Evolutionary conservation across 768 basidiomycete genomes (phyloP).

Genomic region (Postia placenta): DNA sequence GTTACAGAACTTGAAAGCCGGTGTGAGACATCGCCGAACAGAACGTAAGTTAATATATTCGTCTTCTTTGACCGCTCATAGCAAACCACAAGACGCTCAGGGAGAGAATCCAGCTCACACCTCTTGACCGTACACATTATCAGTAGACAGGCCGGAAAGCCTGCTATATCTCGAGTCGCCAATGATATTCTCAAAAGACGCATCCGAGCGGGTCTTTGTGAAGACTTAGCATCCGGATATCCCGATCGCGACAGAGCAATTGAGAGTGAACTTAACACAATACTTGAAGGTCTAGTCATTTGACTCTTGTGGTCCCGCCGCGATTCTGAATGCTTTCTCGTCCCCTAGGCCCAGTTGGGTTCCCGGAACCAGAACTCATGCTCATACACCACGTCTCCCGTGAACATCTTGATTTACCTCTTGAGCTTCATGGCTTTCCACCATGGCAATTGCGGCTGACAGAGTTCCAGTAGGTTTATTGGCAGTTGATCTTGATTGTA

Average conservation of each 20-base stretch:
- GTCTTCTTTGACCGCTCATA: neutral
- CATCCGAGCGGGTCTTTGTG: neutral
- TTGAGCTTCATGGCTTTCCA: constrained; percentile 72
- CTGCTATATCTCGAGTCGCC: constrained; percentile 54
- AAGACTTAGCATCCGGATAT: neutral
- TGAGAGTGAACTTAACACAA: constrained; percentile 31
- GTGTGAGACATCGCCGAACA: constrained; percentile 19
- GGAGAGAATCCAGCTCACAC: neutral
- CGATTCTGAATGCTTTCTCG: neutral
- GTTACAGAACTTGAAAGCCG: constrained; percentile 4
- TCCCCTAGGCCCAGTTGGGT: constrained; percentile 40
- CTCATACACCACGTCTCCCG: constrained; percentile 58
- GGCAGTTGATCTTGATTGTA: constrained; percentile 1
- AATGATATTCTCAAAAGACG: constrained; percentile 33
- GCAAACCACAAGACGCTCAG: neutral
- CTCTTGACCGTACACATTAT: constrained; percentile 47
- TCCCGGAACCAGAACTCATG: constrained; percentile 71
- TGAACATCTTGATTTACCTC: constrained; percentile 33
- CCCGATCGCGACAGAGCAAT: neutral
- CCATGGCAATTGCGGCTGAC: constrained; percentile 84
- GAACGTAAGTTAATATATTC: constrained; percentile 12
- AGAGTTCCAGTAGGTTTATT: constrained; percentile 64
- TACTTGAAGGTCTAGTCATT: constrained; percentile 50
- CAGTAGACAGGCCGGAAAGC: constrained; percentile 57
- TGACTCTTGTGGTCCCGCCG: neutral